Evolutionary conservation across 768 basidiomycete genomes (phyloP), one percentile per base, ranked within the genome.

Genomic region (Podaxis carcinomalis): DNA sequence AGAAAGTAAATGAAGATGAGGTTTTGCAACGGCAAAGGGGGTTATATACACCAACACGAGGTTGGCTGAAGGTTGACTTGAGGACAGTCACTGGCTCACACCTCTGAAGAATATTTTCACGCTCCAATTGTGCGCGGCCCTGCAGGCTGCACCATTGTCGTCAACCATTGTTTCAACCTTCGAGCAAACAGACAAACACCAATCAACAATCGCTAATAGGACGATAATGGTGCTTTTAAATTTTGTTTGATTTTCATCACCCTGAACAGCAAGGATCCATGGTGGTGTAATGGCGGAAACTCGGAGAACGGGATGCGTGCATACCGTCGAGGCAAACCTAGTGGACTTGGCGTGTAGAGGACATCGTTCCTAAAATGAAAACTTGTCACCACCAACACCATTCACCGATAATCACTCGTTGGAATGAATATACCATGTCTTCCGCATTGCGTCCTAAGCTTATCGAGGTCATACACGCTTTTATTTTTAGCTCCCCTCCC

Each of bases 1-100:
- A 25, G 95, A 97, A 78, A 98, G 98, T 44, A 94, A 32, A 83
- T 1, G 94, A n/a, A n/a, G 42, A 49, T 35, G 23, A 40, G 44
- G 46, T n/a, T 27, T 19, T 19, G 70, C 71, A 51, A 73, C 71
- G 16, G 83, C 79, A 68, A 83, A 49, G 25, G 36, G 21, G 21
- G 35, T 44, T 60, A 60, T 60, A 60, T 44, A 54, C 51, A 44
- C 32, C 23, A 6, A 28, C 51, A 60, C 42, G 52, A 62, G 55
- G 51, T 37, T 19, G 50, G 40, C 11, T 57, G 49, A 51, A 57
- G 50, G 56, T 51, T 62, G 39, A 51, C 61, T 62, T 56, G 61
- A 62, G 55, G 55, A 56, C 28, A n/a, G 36, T 28, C 5, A 32
- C 52, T 13, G 49, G 25, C 39, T 13, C 16, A 23, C 75, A 27